Evolutionary conservation across 768 basidiomycete genomes (phyloP).

Genomic region (Tremella yokohamensis): DNA sequence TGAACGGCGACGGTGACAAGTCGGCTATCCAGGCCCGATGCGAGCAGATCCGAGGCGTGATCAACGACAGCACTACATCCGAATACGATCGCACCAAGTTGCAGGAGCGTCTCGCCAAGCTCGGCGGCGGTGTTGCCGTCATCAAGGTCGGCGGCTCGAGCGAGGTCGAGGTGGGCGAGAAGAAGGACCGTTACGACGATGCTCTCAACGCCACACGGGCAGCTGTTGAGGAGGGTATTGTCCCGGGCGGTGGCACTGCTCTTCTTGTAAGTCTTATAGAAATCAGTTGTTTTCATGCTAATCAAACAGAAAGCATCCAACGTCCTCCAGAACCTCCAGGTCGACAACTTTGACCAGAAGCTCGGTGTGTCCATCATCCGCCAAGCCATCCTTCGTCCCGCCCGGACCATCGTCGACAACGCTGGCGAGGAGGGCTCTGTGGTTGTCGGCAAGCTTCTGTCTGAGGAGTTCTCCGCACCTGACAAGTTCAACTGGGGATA

Average conservation of each 20-base stretch:
- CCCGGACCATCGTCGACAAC: constrained; percentile 84
- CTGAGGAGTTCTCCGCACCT: constrained; percentile 51
- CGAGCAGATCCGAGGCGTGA: constrained; percentile 85
- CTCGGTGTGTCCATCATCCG: constrained; percentile 91
- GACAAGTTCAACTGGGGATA: constrained; percentile 78
- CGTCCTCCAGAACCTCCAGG: constrained; percentile 60
- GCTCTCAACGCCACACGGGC: constrained; percentile 97
- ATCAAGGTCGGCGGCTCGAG: constrained; percentile 92
- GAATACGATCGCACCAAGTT: constrained; percentile 94
- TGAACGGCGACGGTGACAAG: constrained; percentile 91
- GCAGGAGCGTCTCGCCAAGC: constrained; percentile 94
- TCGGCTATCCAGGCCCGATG: constrained; percentile 85
- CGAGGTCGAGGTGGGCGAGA: constrained; percentile 97
- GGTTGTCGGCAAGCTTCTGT: constrained; percentile 79
- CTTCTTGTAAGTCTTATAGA: constrained; percentile 58
- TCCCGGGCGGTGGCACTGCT: constrained; percentile 93
- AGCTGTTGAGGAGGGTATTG: constrained; percentile 96
- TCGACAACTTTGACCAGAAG: constrained; percentile 93
- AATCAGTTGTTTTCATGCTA: constrained; percentile 40
- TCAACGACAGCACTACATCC: constrained; percentile 76
- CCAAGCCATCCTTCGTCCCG: constrained; percentile 75
- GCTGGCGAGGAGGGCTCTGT: constrained; percentile 92
- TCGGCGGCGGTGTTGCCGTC: constrained; percentile 93
- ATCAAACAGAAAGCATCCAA: constrained; percentile 49
- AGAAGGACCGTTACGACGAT: constrained; percentile 98